These are phyloP conservation scores for Martiniozyma asiatica DNA, from an alignment of 1,139 yeast genomes.

Conservation along the genomic window DNA sequence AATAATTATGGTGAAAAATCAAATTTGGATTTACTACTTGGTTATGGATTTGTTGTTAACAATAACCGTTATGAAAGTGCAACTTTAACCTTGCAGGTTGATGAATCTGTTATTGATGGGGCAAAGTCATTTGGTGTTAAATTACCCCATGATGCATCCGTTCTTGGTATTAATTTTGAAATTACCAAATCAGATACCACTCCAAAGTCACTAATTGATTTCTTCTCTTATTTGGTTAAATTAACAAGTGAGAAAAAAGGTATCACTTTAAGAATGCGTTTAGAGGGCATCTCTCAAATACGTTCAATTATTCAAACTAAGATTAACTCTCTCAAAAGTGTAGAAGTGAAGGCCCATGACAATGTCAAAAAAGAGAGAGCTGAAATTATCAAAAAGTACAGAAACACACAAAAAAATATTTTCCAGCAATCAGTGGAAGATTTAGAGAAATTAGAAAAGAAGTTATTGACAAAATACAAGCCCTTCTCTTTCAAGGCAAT, in stretches of 20 bases:
- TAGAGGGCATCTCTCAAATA: constrained; percentile 50
- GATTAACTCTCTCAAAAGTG: constrained; percentile 25
- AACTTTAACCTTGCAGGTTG: constrained; percentile 26
- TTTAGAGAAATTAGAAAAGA: constrained; percentile 40
- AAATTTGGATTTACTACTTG: constrained; percentile 58
- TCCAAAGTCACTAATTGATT: constrained; percentile 35
- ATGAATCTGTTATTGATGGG: constrained; percentile 10
- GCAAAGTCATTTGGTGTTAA: constrained; percentile 15
- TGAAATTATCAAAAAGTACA: constrained; percentile 28
- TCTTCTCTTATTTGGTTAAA: constrained; percentile 40
- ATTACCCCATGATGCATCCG: constrained; percentile 33
- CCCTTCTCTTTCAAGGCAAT: constrained; percentile 43
- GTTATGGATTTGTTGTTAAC: constrained; percentile 59
- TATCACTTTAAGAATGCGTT: constrained; percentile 37
- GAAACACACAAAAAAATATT: constrained; percentile 34
- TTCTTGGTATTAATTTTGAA: constrained; percentile 20
- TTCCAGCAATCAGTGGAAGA: constrained; percentile 34
- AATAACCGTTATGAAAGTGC: constrained; percentile 54
- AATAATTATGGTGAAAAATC: constrained; percentile 85
- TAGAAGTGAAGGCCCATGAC: constrained; percentile 7
- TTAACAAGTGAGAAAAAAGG: constrained; percentile 24
- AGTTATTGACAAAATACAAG: constrained; percentile 31
- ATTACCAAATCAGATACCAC: constrained; percentile 17
- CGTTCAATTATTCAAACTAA: constrained; percentile 39
- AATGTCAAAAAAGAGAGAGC: constrained; percentile 10